Base-by-base conservation (phyloP, 2,329 filamentous ascomycete species). In the Penicillium digitatum region DNA sequence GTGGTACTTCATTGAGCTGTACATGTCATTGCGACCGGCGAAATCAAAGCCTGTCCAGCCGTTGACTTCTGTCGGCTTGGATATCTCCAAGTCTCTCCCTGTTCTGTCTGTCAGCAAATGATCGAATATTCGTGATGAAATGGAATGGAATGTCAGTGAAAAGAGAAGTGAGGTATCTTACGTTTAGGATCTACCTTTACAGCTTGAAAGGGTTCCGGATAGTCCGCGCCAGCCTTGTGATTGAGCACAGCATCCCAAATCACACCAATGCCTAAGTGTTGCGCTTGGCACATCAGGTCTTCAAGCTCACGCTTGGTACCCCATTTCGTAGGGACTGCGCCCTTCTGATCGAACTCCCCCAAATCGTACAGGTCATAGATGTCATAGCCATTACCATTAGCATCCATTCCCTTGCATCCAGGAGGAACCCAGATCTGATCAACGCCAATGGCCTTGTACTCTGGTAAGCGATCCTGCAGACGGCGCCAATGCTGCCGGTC, bases 261-360 rank as follows among this genome's bases (percentile, higher is more conserved):
- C 0, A 88, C 63, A 0, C 80, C 79, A 9, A 89, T 75, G 0
- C 79, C 81, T 24, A 79, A 61, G 35, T 79, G 72, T 48, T 80
- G 75, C 0, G 85, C 84, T 12, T 73, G 70, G 20, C 76, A 69
- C 3, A 76, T 72, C 45, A 90, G 69, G 18, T 76, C 74, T 3
- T 81, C 60, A 16, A 90, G 73, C 52, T 89, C 85, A 42, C 82
- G 78, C 63, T 83, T 84, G 1, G 76, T 76, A 2, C 87, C 87
- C 86, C 86, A 90, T 76, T 89, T 89, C 1, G 87, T 89, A 3
- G 75, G 73, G 5, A 72, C 73, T 0, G 76, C 69, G 18, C 84
- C 85, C 67, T 89, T 89, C 65, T 89, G 86, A 39, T 88, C 82
- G 62, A 89, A 90, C 66, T 90, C 87, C 31, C 87, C 87, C 3